phyloP scores from a whole-genome alignment of 352 stramenopile genomes.

The Phytophthora crassamura region DNA sequence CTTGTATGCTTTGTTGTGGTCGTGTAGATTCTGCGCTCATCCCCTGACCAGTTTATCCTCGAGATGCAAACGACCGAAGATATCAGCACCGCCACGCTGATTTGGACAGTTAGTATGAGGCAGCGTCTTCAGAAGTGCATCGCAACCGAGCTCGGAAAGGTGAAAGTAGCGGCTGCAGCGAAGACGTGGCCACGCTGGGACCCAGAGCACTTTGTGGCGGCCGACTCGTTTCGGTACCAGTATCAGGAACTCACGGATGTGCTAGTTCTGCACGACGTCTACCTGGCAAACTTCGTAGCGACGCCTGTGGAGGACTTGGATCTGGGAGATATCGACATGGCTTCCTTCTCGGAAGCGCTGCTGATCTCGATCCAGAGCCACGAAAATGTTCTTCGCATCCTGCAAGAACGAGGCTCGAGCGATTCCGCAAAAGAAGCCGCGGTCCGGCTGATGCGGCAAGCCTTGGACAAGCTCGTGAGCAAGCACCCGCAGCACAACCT shows the following conservation, averaged over 20 bases:
- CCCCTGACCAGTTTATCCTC: constrained; percentile 67
- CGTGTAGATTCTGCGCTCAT: constrained; percentile 61
- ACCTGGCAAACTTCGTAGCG: constrained; percentile 82
- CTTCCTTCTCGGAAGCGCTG: constrained; percentile 75
- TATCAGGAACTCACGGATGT: constrained; percentile 80
- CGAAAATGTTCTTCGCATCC: constrained; percentile 81
- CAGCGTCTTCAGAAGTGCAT: constrained; percentile 62
- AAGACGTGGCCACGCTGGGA: constrained; percentile 81
- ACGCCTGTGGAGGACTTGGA: constrained; percentile 51
- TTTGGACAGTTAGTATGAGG: constrained; percentile 83
- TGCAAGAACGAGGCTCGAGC: constrained; percentile 68
- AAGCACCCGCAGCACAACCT: constrained; percentile 82
- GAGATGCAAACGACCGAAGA: constrained; percentile 68
- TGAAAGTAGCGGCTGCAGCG: constrained; percentile 59
- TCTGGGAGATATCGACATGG: constrained; percentile 78
- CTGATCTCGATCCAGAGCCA: constrained; percentile 86
- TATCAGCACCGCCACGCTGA: constrained; percentile 66
- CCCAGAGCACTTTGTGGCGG: constrained; percentile 85
- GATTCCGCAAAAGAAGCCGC: constrained; percentile 65
- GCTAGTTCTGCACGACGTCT: constrained; percentile 82
- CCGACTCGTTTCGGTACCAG: constrained; percentile 87
- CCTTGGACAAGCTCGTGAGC: constrained; percentile 79
- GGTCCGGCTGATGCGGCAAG: constrained; percentile 73
- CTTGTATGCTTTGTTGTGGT: background rate
- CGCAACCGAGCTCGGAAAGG: constrained; percentile 61